phyloP scores from a whole-genome alignment of 2,329 filamentous ascomycete species.

The Colletotrichum limetticola region DNA sequence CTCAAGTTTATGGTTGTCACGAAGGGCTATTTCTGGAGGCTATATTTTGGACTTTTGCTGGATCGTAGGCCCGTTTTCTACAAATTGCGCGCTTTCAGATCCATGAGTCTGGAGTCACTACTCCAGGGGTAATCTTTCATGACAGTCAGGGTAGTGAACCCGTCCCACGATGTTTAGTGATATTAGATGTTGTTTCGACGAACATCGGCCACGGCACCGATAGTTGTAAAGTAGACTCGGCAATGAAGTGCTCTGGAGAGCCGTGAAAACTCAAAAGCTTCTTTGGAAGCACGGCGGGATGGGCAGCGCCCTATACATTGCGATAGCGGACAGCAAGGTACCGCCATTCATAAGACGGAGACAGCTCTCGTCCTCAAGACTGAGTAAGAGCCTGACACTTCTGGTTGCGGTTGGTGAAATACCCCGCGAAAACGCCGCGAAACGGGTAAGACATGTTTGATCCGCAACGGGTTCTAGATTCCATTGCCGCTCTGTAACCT shows the following conservation, averaged over 20 bases:
- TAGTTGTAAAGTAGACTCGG: conserved; percentile 47
- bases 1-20: too few species aligned
- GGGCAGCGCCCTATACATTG: conserved; percentile 54
- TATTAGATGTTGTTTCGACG: conserved; percentile 40
- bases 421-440: conserved; percentile 49
- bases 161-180: conserved; percentile 47
- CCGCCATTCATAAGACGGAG: conserved; percentile 58
- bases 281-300: conserved; percentile 54
- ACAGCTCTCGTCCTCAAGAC: conserved; percentile 66
- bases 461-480: conserved; percentile 61
- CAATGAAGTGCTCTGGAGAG: conserved; percentile 51
- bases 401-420: conserved; percentile 60
- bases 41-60: too few species aligned
- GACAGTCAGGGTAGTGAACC: conserved; percentile 52
- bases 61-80: too few species aligned
- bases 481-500: conserved; percentile 58
- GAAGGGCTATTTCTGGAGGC: too few species aligned
- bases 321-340: conserved; percentile 54
- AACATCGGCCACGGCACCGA: conserved; percentile 52
- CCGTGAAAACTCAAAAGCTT: conserved; percentile 58
- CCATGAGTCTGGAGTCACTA: conserved; percentile 29
- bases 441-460: conserved; percentile 62
- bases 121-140: conserved; percentile 57
- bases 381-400: conserved; percentile 55
- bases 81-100: too few species aligned